phyloP scores from a whole-genome alignment of 148 eudicot genomes.

The Persicaria maculosa region DNA sequence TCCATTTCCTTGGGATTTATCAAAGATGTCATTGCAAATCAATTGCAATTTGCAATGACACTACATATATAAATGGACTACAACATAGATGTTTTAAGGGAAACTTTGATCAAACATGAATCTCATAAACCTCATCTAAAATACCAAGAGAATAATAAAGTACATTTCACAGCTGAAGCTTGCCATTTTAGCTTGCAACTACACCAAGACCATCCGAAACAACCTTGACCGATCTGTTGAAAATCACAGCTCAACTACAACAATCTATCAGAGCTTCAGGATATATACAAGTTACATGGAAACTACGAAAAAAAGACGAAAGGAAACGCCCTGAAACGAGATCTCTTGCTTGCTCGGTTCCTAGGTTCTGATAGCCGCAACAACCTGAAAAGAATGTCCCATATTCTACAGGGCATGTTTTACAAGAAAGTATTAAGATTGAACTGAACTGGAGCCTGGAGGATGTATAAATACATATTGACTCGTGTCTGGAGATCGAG shows the following conservation, averaged over 20 bases:
- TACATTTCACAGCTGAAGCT: slow-evolving; percentile 5
- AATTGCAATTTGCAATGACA: too few species aligned
- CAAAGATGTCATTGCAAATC: too few species aligned
- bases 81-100: background rate
- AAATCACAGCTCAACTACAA: slow-evolving; percentile 2
- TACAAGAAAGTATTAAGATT: background rate
- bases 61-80: background rate
- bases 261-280: background rate
- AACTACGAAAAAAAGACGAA: background rate
- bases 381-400: slow-evolving; percentile 1
- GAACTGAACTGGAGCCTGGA: background rate
- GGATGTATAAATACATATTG: background rate
- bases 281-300: background rate
- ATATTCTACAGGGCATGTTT: background rate
- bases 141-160: background rate
- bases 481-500: background rate
- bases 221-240: background rate
- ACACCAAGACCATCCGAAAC: background rate
- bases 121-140: background rate
- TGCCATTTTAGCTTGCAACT: background rate
- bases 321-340: background rate
- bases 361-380: background rate
- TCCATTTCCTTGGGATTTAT: too few species aligned
- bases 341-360: background rate
- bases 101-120: background rate